Percentiles rank a stretch among this genome's conserved stretches.
Conservation (phyloP, 1,284 basidiomycete species). For the Tausonia pullulans region DNA sequence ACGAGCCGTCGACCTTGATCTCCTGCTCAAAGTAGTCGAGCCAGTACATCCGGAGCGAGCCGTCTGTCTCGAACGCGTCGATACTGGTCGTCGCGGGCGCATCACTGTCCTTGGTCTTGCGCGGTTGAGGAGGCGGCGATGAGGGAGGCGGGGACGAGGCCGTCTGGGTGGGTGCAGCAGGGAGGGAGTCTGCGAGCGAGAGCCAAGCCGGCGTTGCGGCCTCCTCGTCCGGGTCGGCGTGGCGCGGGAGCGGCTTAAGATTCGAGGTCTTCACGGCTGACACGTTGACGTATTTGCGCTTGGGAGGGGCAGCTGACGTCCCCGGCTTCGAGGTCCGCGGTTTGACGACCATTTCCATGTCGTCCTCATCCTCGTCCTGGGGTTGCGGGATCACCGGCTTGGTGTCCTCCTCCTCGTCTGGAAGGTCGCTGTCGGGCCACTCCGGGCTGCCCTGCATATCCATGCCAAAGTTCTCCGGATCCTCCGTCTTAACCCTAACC, state of each 20-base stretch:
- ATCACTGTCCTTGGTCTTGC: constrained; percentile 30
- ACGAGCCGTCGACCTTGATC: constrained; percentile 32
- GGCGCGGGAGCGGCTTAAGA: constrained; percentile 25
- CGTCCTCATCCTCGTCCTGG: constrained; percentile 23
- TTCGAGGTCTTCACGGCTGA: constrained; percentile 36
- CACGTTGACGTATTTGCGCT: constrained; percentile 35
- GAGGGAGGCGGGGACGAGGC: constrained; percentile 8
- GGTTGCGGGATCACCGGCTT: not conserved
- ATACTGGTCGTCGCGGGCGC: constrained; percentile 26
- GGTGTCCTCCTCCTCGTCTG: constrained; percentile 29
- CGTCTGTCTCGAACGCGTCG: constrained; percentile 61
- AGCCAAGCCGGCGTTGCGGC: constrained; percentile 53
- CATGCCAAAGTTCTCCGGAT: constrained; percentile 24
- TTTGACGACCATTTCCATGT: constrained; percentile 25
- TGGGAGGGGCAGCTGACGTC: constrained; percentile 22
- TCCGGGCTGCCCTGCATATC: constrained; percentile 18
- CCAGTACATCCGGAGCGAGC: constrained; percentile 81
- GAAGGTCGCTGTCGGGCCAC: constrained; percentile 15
- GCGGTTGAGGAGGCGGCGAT: constrained; percentile 29
- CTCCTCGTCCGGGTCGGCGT: constrained; percentile 35
- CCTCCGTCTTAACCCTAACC: constrained; percentile 23
- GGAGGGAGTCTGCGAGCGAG: constrained; percentile 50
- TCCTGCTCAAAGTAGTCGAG: constrained; percentile 78
- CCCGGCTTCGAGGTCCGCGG: constrained; percentile 10
- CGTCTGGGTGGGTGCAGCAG: constrained; percentile 29